Percentiles rank a stretch among this genome's conserved stretches.
phyloP scores from a whole-genome alignment of 805 yeast genomes.

The Yamadazyma paraphyllophila region DNA sequence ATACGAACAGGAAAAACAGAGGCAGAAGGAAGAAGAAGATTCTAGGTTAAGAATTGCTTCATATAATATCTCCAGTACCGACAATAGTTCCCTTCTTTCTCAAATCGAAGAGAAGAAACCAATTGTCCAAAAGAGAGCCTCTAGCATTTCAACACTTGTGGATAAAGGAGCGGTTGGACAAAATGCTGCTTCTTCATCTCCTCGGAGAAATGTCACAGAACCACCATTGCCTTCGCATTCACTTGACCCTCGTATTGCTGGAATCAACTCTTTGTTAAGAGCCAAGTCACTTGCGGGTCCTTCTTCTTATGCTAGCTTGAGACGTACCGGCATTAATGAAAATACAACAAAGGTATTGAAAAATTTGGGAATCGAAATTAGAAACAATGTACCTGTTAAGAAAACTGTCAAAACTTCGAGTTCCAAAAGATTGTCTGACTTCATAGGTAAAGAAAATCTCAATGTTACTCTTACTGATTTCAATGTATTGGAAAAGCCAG shows the following conservation, averaged over 20 bases:
- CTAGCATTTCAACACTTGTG: not conserved
- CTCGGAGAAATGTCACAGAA: constrained; percentile 23
- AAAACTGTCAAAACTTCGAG: constrained; percentile 34
- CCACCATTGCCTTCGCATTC: constrained; percentile 21
- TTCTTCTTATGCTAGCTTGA: constrained; percentile 20
- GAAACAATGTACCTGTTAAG: constrained; percentile 13
- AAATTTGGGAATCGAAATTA: constrained; percentile 34
- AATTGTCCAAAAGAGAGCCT: not conserved
- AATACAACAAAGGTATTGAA: constrained; percentile 34
- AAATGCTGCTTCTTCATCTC: not conserved
- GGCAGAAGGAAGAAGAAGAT: constrained; percentile 13
- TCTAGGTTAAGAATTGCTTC: not conserved
- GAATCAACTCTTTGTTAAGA: constrained; percentile 25
- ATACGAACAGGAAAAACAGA: constrained; percentile 14
- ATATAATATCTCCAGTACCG: not conserved
- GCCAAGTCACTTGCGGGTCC: constrained; percentile 36
- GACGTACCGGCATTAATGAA: constrained; percentile 17
- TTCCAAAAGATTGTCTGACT: constrained; percentile 29
- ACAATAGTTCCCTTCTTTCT: not conserved
- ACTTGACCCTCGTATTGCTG: constrained; percentile 36
- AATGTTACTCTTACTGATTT: constrained; percentile 3
- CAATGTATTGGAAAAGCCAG: constrained; percentile 6
- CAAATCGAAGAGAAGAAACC: not conserved
- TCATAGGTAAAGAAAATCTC: constrained; percentile 15
- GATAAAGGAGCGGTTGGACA: not conserved